Base-by-base conservation (phyloP, 2,329 filamentous ascomycete genomes). In the Neonectria punicea region DNA sequence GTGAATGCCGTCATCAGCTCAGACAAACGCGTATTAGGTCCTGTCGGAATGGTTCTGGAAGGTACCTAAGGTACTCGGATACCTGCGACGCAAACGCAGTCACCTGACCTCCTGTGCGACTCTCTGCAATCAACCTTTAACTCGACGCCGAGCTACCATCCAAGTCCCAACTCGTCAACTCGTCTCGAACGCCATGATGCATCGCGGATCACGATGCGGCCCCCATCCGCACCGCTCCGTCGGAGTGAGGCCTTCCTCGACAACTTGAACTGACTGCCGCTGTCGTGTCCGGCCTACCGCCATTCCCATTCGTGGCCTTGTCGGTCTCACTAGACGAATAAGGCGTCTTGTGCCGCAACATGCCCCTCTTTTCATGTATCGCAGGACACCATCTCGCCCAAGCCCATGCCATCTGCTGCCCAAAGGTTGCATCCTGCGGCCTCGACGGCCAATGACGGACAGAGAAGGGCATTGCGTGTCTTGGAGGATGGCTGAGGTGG, bases 231-330 rank as follows among this genome's bases (percentile, higher is more conserved):
- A 58, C 65, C 53, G 54, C 46, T 64, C 58, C 60, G 53, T 57
- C 61, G 65, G 58, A 58, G 58, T 63, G 60, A 70, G 53, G 60
- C 57, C 53, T 51, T 63, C 57, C 32, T 62, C 7, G 5, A 43
- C n/a, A 20, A n/a, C 39, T 18, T 41, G n/a, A 18, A 18, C 9
- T 65, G 39, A 63, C 58, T 64, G 30, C 61, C 28, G 62, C 61
- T 68, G 63, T 63, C 62, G 50, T 59, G 58, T 54, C 53, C 36
- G 53, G 59, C 69, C 43, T 55, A 55, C 39, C 49, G 46, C 39
- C 18, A 14, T 41, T 53, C 43, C 66, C 49, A 73, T 73, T 73
- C 68, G 71, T 71, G 68, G 71, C 71, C 71, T 71, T 70, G 71
- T 67, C 55, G 57, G 46, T 44, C 66, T 43, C 30, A 61, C 50